Evolutionary conservation across 2,329 filamentous ascomycete genomes (phyloP).

Genomic region (Penicillium sclerotiorum): DNA sequence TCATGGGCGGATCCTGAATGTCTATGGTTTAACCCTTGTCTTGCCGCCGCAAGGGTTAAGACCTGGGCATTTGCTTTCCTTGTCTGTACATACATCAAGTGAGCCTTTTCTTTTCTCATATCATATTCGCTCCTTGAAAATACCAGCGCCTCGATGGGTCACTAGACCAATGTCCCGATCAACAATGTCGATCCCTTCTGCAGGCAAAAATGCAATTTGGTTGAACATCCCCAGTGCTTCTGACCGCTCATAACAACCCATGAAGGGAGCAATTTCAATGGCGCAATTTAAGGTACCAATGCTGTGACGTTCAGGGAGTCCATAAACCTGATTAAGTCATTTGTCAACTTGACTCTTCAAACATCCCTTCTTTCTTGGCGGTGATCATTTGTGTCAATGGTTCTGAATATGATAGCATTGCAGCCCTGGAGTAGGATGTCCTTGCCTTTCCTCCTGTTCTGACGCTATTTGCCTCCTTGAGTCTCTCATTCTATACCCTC

Average conservation of each 20-base stretch:
- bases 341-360: not conserved
- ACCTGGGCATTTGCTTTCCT: not conserved
- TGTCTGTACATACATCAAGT: not conserved
- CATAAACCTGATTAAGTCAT: not conserved
- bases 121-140: too few relatives aligned
- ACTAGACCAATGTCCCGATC: slow-evolving; percentile 3
- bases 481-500: not conserved
- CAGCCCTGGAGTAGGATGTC: not conserved
- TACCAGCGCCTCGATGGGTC: too few relatives aligned
- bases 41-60: not conserved
- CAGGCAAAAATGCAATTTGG: not conserved
- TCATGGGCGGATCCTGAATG: too few relatives aligned
- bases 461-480: not conserved
- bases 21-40: not conserved
- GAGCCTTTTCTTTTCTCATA: too few relatives aligned
- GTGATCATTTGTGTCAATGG: not conserved
- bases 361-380: slow-evolving; percentile 21
- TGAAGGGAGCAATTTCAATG: slow-evolving; percentile 1
- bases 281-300: slow-evolving; percentile 2
- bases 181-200: slow-evolving; percentile 1
- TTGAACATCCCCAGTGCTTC: not conserved
- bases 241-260: not conserved
- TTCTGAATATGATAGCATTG: not conserved
- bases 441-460: not conserved
- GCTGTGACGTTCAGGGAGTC: not conserved